phyloP scores from a whole-genome alignment of 192 early-diverging fungal genomes.

The Podila epicladia region DNA sequence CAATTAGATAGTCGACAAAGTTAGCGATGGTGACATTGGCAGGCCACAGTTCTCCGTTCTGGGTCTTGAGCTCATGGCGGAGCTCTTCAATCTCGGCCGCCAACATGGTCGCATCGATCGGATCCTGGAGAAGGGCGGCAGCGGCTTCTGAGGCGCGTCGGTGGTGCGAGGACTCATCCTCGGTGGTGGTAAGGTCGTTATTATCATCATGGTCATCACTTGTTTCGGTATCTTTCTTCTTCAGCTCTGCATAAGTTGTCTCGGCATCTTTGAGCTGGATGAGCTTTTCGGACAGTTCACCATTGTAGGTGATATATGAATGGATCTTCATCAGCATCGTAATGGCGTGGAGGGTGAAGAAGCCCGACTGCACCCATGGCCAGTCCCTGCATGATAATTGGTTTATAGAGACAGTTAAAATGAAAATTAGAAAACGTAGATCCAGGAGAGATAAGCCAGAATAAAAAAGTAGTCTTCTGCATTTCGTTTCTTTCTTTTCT shows the following conservation, averaged over 20 bases:
- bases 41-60: conserved; percentile 66
- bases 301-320: conserved; percentile 89
- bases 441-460: not conserved
- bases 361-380: conserved; percentile 92
- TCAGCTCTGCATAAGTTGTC: conserved; percentile 35
- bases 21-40: conserved; percentile 83
- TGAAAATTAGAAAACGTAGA: not conserved
- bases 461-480: not conserved
- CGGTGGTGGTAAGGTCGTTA: not conserved
- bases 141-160: conserved; percentile 16
- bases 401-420: conserved; percentile 52
- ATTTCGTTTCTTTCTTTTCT: not conserved
- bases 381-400: conserved; percentile 68
- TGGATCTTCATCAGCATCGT: conserved; percentile 97
- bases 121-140: conserved; percentile 12
- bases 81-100: conserved; percentile 60
- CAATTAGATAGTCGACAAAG: conserved; percentile 87
- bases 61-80: conserved; percentile 61
- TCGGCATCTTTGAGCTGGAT: conserved; percentile 48
- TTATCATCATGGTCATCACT: conserved; percentile 5
- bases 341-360: conserved; percentile 87
- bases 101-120: conserved; percentile 10
- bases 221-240: conserved; percentile 25
- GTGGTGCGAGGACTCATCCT: conserved; percentile 18
- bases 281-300: conserved; percentile 67